Evolutionary conservation across 2,329 filamentous ascomycete species (phyloP).

Genomic region (Leptographium lundbergii): DNA sequence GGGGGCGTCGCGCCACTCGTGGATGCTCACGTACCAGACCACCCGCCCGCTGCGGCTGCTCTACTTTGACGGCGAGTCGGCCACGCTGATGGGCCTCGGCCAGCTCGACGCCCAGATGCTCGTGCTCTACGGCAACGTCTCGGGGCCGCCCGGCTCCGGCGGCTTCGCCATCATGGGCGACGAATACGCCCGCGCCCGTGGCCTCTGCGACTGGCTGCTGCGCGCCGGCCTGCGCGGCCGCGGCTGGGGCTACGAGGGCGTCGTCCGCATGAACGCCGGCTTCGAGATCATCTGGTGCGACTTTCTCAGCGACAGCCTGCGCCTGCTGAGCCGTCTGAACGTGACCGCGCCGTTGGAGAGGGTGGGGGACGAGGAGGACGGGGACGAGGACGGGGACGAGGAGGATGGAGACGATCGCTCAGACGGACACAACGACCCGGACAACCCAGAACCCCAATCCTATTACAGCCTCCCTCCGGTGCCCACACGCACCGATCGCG

Average conservation of each 20-base stretch:
- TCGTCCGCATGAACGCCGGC: constrained; percentile 38
- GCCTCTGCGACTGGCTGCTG: constrained; percentile 32
- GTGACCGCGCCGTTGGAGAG: constrained; percentile 29
- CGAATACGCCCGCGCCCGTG: constrained; percentile 34
- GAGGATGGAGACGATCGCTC: neutral
- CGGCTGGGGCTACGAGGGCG: constrained; percentile 35
- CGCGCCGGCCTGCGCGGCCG: constrained; percentile 25
- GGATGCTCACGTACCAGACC: constrained; percentile 36
- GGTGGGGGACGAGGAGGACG: neutral
- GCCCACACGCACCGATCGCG: constrained; percentile 23
- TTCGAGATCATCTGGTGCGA: constrained; percentile 42
- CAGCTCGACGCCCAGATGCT: constrained; percentile 37
- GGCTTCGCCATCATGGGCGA: constrained; percentile 21
- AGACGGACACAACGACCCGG: too few relatives aligned
- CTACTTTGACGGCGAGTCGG: constrained; percentile 39
- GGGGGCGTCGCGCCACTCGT: constrained; percentile 27
- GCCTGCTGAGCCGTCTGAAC: constrained; percentile 30
- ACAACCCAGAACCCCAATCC: constrained; percentile 9
- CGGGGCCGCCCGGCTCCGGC: constrained; percentile 18
- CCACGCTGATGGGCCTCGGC: constrained; percentile 31
- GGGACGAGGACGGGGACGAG: neutral
- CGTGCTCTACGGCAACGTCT: constrained; percentile 33
- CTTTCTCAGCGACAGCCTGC: constrained; percentile 29
- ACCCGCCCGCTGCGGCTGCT: constrained; percentile 27
- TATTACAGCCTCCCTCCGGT: constrained; percentile 24